Evolutionary conservation across 2,329 filamentous ascomycete genomes (phyloP).

Genomic region (Fusarium siculi): DNA sequence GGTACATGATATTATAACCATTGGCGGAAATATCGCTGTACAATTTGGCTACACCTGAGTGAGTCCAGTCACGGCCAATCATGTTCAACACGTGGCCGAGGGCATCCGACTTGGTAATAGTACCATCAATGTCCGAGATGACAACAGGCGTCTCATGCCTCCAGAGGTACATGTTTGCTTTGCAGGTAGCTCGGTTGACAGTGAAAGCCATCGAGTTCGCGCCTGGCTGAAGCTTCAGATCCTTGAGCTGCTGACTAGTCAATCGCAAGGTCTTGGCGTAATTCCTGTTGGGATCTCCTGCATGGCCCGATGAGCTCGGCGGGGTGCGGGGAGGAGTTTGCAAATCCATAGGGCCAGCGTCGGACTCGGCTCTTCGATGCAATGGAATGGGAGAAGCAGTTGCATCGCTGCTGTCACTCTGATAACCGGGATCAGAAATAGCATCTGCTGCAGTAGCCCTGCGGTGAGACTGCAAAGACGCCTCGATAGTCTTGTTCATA

Average conservation of each 20-base stretch:
- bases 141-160: conserved; percentile 90
- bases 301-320: conserved; percentile 67
- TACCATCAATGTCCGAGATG: conserved; percentile 98
- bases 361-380: conserved; percentile 75
- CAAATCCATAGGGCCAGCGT: conserved; percentile 63
- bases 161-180: conserved; percentile 95
- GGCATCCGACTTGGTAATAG: conserved; percentile 97
- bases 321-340: conserved; percentile 77
- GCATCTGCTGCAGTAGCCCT: conserved; percentile 76
- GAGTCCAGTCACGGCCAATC: conserved; percentile 98
- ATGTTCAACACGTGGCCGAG: conserved; percentile 94
- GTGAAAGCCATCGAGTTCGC: conserved; percentile 95
- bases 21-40: conserved; percentile 96
- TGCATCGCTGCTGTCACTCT: conserved; percentile 82
- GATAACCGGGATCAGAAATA: conserved; percentile 91
- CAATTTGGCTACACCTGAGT: conserved; percentile 94
- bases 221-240: conserved; percentile 82
- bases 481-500: conserved; percentile 70
- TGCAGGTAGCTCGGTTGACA: conserved; percentile 92
- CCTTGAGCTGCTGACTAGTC: conserved; percentile 94
- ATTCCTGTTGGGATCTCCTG: conserved; percentile 80
- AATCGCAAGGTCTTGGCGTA: conserved; percentile 96
- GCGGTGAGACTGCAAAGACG: conserved; percentile 57
- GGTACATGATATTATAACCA: conserved; percentile 98
- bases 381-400: conserved; percentile 59